Base-by-base conservation (phyloP, 176 grass and related monocot species). In the Hsuehochloa calcarea region DNA sequence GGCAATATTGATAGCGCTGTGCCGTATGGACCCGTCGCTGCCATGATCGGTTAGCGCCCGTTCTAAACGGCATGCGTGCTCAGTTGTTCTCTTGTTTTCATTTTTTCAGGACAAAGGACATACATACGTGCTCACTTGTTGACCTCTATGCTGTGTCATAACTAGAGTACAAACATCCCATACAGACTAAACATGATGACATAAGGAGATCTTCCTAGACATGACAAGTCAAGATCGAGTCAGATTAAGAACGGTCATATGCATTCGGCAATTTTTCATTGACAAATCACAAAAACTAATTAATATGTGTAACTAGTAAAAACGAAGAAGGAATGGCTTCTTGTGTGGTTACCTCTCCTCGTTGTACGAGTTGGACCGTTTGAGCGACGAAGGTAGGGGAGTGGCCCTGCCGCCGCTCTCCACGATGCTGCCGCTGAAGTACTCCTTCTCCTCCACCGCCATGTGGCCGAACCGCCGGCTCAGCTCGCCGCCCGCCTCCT, bases 361-460 rank as follows among this genome's bases (percentile, higher is more conserved):
- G 22, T 94, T 94, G 70, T 96, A 99, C 1, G 97, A 99, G 86
- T 92, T 96, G 35, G 97, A 96, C 55, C 93, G 93, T 65, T 99
- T 94, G 35, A 92, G 90, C 59, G 88, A 79, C 3, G 93, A 74
- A 16, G 85, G 74, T 19, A 87, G 88, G 26, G 87, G 87, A 1
- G 82, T 87, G 67, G 67, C 85, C 55, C 74, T 23, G 69, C 88
- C 82, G 5, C 65, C 82, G 68, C 82, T 80, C 44, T 96, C 97
- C 40, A 99, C 92, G 66, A 96, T 99, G 84, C 97, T 99, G 74
- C 97, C 97, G 68, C 97, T 99, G 73, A 94, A 99, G 55, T 99
- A 99, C 82, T 90, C 93, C 93, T 99, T 99, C 25, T 94, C 79
- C 20, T 99, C 88, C 58, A 85, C 82, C 13, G 79, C 72, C 51